Conservation (phyloP, 1,284 basidiomycete genomes). For the Sanghuangporus baumii region DNA sequence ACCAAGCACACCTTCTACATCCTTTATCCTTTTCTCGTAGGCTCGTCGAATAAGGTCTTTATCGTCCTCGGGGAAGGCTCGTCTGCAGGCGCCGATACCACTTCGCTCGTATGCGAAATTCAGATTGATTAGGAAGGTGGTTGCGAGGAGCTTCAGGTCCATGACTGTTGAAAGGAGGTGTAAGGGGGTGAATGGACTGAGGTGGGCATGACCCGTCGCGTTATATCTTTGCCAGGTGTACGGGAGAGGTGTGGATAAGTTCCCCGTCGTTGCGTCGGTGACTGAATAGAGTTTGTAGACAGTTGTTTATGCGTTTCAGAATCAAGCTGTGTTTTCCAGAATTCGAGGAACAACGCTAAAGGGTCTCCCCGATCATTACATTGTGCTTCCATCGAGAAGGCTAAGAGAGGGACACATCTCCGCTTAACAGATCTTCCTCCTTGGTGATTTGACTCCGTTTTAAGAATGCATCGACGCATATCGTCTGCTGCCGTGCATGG, state of each 20-base stretch:
- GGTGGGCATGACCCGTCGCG: background rate
- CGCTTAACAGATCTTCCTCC: background rate
- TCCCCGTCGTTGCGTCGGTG: background rate
- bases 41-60: background rate
- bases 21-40: background rate
- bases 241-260: background rate
- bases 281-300: background rate
- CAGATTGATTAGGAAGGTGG: background rate
- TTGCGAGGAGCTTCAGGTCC: background rate
- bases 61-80: background rate
- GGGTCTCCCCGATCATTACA: background rate
- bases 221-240: background rate
- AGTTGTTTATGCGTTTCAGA: constrained; percentile 1
- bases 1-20: background rate
- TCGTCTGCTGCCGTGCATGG: background rate
- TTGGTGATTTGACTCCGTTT: background rate
- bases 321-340: background rate
- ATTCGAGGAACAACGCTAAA: background rate
- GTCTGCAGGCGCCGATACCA: background rate
- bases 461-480: background rate
- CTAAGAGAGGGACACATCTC: background rate
- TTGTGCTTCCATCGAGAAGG: background rate
- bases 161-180: background rate
- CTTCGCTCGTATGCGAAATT: background rate
- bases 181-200: background rate